Base-by-base conservation (phyloP, 1,139 yeast species). In the Suhomyces maxii region DNA sequence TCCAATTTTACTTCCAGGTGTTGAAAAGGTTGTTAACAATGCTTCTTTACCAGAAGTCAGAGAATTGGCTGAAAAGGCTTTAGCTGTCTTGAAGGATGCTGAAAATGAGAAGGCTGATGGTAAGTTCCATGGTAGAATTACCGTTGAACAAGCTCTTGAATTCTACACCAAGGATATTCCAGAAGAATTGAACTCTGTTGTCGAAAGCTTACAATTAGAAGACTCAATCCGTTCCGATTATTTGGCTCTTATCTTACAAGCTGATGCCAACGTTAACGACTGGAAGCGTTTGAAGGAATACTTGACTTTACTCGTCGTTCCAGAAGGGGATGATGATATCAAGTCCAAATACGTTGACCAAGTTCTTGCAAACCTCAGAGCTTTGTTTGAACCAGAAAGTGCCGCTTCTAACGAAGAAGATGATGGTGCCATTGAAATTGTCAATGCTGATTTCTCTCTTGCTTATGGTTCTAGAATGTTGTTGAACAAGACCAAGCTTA, bases 391-490 rank as follows among this genome's bases (percentile, higher is more conserved):
- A 41, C 86, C 85, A 39, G 86, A 80, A 50, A 82, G 80, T 41
- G 83, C 76, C 34, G 71, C 71, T 31, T 51, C 51, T 18, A 73
- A 74, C 41, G 78, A 78, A 44, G 76, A 71, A 39, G 84, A 80
- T 46, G 79, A 74, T 40, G 79, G 77, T 8, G 74, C 75, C 8
- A 71, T 89, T 53, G 95, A 87, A 63, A 86, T 93, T 62, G 97
- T 91, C 56, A 90, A 93, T 67, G 86, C 98, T 34, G 95, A 89
- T 64, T 93, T 93, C 68, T 93, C 98, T 0, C 77, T 93, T 55
- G 99, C 99, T 34, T 93, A 93, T 65, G 99, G 99, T 70, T 88
- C 97, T 36, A 85, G 98, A 71, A 93, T 93, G 97, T 80, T 93
- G 59, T 76, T 93, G 60, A 93, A 91, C 79, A 91, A 93, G 71